A percentile compares a stretch with the other conserved stretches of the same genome.
Evolutionary conservation across 2,329 filamentous ascomycete species (phyloP).

Genomic region (Fusarium sp.): DNA sequence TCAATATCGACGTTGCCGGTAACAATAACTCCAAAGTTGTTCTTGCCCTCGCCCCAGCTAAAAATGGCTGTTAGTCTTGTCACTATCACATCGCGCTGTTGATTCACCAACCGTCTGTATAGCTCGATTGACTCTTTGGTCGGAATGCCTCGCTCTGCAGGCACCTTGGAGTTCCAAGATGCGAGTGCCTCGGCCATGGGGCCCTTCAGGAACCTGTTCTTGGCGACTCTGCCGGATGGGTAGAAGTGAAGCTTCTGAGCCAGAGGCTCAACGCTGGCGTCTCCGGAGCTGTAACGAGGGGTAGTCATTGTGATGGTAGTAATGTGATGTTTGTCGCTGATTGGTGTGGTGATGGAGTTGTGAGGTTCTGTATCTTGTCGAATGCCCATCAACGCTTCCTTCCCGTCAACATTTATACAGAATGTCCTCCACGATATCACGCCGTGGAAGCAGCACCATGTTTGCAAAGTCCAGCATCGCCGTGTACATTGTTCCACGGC

Average conservation of each 20-base stretch:
- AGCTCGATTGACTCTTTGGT: conserved; percentile 64
- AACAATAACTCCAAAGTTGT: conserved; percentile 69
- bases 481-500: neutral
- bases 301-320: conserved; percentile 25
- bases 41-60: conserved; percentile 64
- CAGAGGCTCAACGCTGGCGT: conserved; percentile 49
- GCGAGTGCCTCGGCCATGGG: conserved; percentile 78
- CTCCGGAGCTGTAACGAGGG: conserved; percentile 37
- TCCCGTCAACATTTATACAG: conserved; percentile 15
- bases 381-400: neutral
- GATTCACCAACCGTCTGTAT: conserved; percentile 69
- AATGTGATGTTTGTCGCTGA: neutral
- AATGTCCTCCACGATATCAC: neutral
- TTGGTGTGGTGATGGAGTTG: neutral
- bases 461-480: conserved; percentile 8
- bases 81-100: accelerated
- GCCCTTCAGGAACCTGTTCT: conserved; percentile 77
- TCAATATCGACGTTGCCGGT: conserved; percentile 78
- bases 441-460: neutral
- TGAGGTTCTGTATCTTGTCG: neutral
- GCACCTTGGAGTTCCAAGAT: conserved; percentile 70
- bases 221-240: conserved; percentile 65
- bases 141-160: conserved; percentile 63
- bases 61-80: neutral
- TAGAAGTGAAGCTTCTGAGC: conserved; percentile 62